Evolutionary conservation across 805 yeast genomes (phyloP).

Genomic region (Sugiyamaella marilandica): DNA sequence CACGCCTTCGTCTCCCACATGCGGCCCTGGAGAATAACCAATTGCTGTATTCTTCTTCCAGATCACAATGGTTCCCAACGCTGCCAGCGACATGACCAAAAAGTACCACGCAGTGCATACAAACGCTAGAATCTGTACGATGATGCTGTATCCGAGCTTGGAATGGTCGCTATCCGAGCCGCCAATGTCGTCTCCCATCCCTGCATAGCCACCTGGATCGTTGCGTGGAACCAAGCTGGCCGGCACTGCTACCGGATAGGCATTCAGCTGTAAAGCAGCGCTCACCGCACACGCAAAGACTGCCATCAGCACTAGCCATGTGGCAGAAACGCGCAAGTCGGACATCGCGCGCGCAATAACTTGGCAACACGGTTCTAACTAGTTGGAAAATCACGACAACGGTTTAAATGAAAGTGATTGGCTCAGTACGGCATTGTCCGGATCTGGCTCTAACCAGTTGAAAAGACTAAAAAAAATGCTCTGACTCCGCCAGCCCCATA

Average conservation of each 20-base stretch:
- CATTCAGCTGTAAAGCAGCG: background rate
- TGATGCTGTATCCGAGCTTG: background rate
- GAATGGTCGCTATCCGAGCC: background rate
- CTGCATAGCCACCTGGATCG: background rate
- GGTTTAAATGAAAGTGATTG: no score
- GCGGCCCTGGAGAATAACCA: background rate
- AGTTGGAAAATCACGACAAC: no score
- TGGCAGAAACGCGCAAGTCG: background rate
- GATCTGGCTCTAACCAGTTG: no score
- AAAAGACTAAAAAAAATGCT: no score
- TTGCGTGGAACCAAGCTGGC: background rate
- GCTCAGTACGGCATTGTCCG: no score
- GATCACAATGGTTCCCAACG: conserved; percentile 9
- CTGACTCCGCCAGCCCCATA: no score
- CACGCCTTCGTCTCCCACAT: conserved; percentile 45
- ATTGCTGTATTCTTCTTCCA: background rate
- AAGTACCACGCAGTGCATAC: conserved; percentile 15
- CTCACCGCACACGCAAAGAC: background rate
- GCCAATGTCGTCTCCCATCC: background rate
- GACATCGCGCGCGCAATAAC: background rate
- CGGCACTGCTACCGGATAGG: background rate
- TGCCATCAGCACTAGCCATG: background rate
- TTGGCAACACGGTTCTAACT: background rate
- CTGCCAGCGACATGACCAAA: conserved; percentile 10
- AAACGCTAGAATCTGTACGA: conserved; percentile 6